Percentiles rank a stretch among this genome's conserved stretches.
These are phyloP conservation scores for Blepharisma stoltei DNA, from an alignment of 73 alveolate species.

Conservation along the genomic window DNA sequence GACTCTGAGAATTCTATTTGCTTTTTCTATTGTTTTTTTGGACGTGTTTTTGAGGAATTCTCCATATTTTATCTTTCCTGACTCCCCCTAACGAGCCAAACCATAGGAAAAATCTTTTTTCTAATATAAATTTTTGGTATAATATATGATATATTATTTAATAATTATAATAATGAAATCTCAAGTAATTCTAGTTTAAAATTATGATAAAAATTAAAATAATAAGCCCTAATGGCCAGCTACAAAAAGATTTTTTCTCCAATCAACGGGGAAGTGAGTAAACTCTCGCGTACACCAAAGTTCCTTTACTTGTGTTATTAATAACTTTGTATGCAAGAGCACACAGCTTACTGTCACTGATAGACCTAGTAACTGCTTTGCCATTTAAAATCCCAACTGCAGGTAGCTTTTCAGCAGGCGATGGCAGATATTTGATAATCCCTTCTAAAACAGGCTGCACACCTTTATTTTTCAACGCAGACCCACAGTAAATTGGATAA, in stretches of 20 bases:
- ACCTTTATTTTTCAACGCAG: conserved; percentile 84
- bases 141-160: too few relatives aligned
- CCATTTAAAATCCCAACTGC: conserved; percentile 32
- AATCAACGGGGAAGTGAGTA: too few relatives aligned
- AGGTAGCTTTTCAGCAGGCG: conserved; percentile 61
- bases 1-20: conserved; percentile 55
- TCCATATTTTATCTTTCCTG: conserved; percentile 54
- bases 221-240: too few relatives aligned
- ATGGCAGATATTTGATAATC: conserved; percentile 62
- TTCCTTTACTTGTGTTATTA: conserved; percentile 64
- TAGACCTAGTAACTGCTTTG: conserved; percentile 18
- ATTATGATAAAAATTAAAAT: too few relatives aligned
- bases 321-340: conserved; percentile 82
- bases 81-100: too few relatives aligned
- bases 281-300: conserved; percentile 71
- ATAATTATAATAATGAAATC: too few relatives aligned
- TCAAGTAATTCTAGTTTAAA: too few relatives aligned
- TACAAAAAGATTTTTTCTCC: too few relatives aligned
- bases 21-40: conserved; percentile 44
- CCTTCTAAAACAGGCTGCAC: conserved; percentile 77
- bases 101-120: too few relatives aligned
- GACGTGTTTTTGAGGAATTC: conserved; percentile 30
- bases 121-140: too few relatives aligned
- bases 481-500: conserved; percentile 74
- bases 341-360: conserved; percentile 27